Base-by-base conservation (phyloP, 768 basidiomycete genomes). In the Russula compacta region DNA sequence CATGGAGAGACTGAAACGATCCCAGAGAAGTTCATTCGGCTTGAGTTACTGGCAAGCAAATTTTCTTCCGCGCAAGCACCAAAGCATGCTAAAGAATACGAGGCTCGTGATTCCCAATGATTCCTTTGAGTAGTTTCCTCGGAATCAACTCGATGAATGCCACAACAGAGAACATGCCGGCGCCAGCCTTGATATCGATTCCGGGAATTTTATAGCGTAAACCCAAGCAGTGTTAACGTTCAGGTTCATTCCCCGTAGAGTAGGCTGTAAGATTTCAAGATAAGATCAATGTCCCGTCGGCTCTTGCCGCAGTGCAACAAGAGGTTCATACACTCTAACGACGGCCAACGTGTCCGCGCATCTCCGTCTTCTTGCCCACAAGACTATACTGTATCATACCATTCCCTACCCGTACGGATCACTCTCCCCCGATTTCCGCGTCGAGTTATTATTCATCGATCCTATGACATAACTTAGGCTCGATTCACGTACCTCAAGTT, bases 401-500 rank as follows among this genome's bases (percentile, higher is more conserved):
- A 58, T 49, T 53, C 47, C 53, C 57, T 63, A 40, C 57, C 61
- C 51, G 53, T 57, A 63, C 61, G 61, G 61, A 58, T 63, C 61
- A 63, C 58, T 63, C 49, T 58, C 50, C 50, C 50, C 60, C 60
- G 60, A 50, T 61, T 57, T 53, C 60, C 56, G 60, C 44, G 59
- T 60, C 35, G 40, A 59, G 58, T 44, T 11, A 44, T 53, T 46
- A 35, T 59, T 53, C 58, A 60, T 60, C 46, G 52, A 52, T 53
- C 32, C 52, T 62, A 63, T 63, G 61, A 63, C 61, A 63, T 63
- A 63, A 63, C 56, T 63, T 63, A 63, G 61, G 52, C 61, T 63
- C 57, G 61, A 53, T 56, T 63, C 56, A 58, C 56, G 56, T 62
- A 62, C 61, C 61, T 63, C 52, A 40, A 46, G 57, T 58, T 58